Base-by-base conservation (phyloP, 352 stramenopile genomes). In the Globisporangium cystogenes region DNA sequence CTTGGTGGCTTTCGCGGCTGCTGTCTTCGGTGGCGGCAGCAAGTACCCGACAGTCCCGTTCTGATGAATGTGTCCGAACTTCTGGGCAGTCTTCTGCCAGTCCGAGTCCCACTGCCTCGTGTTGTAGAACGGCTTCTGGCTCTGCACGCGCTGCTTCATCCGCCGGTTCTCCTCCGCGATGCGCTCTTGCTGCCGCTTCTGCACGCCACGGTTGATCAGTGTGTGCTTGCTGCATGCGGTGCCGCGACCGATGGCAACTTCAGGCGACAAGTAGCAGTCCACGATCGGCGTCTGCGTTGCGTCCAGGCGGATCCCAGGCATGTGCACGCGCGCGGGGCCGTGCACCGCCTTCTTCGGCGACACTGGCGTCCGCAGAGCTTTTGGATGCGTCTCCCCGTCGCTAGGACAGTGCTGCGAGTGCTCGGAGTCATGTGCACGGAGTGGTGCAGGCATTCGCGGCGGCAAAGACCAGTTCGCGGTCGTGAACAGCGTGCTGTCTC, bases 91-190 rank as follows among this genome's bases (percentile, higher is more conserved):
- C n/a, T 83, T 53, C 45, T 86, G 74, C 76, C 79, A 92, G 40
- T 92, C 78, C 5, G 60, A 52, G 48, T 90, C 81, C 78, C 81
- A 92, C 55, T 86, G 79, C 54, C 74, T 76, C 4, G 76, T 74
- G 50, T 84, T 80, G 60, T 92, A 92, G 18, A 64, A 79, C 0
- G 78, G 74, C 48, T 90, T 92, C 29, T 86, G 64, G 0, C 61
- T 58, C 18, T 69, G 55, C 7, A 92, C 45, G 15, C 78, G 68
- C 33, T 81, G 68, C 45, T 79, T 71, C 40, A 90, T 42, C 3
- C 76, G 68, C 8, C 67, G 66, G 54, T 92, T 92, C 57, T 92
- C 81, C 7, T 83, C 63, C 1, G 74, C 68, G 29, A 92, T 87
- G 7, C 54, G 64, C 27, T 70, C 65, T 39, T 90, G 67, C 24